phyloP scores from a whole-genome alignment of 78 protist genomes.

The Pigoraptor vietnamica region DNA sequence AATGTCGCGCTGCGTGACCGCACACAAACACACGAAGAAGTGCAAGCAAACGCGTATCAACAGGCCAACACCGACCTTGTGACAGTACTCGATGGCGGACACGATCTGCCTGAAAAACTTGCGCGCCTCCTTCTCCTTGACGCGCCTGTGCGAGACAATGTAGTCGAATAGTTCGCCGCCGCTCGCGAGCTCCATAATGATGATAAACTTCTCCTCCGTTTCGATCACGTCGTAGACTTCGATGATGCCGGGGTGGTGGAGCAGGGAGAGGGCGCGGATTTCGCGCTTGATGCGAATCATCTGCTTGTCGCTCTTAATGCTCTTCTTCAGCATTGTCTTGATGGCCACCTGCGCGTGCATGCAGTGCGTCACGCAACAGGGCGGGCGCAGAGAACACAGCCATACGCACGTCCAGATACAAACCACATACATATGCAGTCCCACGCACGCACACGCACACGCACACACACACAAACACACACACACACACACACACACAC shows the following conservation, averaged over 20 bases:
- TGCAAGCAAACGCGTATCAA: too few species aligned
- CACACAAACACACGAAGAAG: too few species aligned
- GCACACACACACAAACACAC: neutral
- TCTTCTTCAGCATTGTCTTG: constrained; percentile 17
- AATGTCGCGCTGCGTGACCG: too few species aligned
- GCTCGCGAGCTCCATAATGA: constrained; percentile 8
- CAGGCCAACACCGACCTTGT: too few species aligned
- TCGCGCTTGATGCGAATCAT: constrained; percentile 6
- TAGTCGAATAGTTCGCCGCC: constrained; percentile 67
- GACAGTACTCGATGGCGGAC: constrained; percentile 66
- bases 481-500: neutral
- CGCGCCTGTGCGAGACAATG: constrained; percentile 39
- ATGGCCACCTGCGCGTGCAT: constrained; percentile 21
- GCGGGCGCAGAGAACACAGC: neutral
- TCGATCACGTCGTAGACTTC: constrained; percentile 49
- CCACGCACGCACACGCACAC: neutral
- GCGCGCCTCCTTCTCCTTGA: constrained; percentile 60
- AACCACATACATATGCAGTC: neutral
- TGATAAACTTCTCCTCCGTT: constrained; percentile 27
- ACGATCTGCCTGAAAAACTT: constrained; percentile 59
- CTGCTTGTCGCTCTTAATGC: constrained; percentile 7
- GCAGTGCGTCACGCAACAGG: neutral
- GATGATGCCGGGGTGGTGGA: constrained; percentile 50
- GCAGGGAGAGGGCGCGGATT: constrained; percentile 2
- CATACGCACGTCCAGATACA: neutral